Evolutionary conservation across 202 grass and related monocot species (phyloP), one percentile per base, ranked within the genome.

Genomic region (Carex arenaria): DNA sequence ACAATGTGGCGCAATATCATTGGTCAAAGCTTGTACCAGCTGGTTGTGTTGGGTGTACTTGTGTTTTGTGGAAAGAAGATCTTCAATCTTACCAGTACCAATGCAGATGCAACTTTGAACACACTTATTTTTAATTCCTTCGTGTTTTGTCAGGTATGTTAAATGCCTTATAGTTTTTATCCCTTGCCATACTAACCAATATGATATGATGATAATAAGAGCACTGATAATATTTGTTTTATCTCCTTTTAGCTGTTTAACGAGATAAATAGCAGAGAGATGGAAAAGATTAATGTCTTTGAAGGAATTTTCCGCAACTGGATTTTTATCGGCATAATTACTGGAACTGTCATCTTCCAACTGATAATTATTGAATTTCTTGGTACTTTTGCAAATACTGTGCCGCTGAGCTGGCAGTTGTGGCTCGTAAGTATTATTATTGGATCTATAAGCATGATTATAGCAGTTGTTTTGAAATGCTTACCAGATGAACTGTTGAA

Each of bases 1-100:
- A 75, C 86, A 7, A 98, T 98, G 95, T 98, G 95, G 95, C 92
- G 92, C 81, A 98, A 94, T 91, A 98, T 98, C 86, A 67, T 98
- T 85, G 95, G 95, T 4, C 95, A 98, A 81, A 86, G 86, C 87
- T 87, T 94, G 60, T 98, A 93, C 83, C 95, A 98, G 83, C 70
- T 98, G 85, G 31, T 94, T 81, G 86, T 98, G 11, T 80, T 98
- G 61, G 92, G 89, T 34, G 77, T 81, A 65, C 89, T 98, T 69
- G 89, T 93, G 84, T 84, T 94, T 87, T 22, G n/a, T 67, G 95
- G 92, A 28, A 95, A 98, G 79, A 89, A 84, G 59, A 67, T 94
- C 49, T 75, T 98, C 75, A 87, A 86, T 68, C 83, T 89, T 70
- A 49, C 85, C 26, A 86, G 84, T 70, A 65, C 61, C 9, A 5